Percentiles rank a stretch among this genome's conserved stretches.
phyloP scores from a whole-genome alignment of 805 yeast genomes.

The Suhomyces sp. region DNA sequence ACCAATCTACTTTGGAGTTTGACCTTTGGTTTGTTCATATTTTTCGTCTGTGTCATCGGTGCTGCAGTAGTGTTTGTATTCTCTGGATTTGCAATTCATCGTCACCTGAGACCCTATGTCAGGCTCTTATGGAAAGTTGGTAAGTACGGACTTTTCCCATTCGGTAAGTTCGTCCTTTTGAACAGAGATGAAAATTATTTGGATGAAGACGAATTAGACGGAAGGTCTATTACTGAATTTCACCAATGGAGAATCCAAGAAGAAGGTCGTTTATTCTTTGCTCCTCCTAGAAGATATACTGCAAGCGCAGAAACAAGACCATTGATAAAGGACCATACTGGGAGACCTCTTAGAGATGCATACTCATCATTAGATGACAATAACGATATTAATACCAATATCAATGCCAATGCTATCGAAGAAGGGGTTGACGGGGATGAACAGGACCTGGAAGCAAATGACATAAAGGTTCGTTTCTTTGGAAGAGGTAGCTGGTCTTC shows the following conservation, averaged over 20 bases:
- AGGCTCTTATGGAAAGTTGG: constrained; percentile 61
- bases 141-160: constrained; percentile 75
- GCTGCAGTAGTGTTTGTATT: constrained; percentile 45
- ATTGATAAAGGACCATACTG: constrained; percentile 42
- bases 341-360: constrained; percentile 39
- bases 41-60: constrained; percentile 50
- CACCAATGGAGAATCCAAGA: constrained; percentile 82
- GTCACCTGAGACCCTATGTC: constrained; percentile 62
- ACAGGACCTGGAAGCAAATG: constrained; percentile 18
- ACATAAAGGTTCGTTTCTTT: constrained; percentile 59
- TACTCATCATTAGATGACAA: constrained; percentile 30
- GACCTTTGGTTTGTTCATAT: constrained; percentile 68
- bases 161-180: constrained; percentile 84
- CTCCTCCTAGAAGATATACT: constrained; percentile 54
- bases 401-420: constrained; percentile 10
- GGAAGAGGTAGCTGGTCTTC: constrained; percentile 92
- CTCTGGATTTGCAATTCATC: constrained; percentile 42
- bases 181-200: constrained; percentile 76
- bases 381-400: constrained; percentile 1
- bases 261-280: constrained; percentile 77
- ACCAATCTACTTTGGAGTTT: constrained; percentile 74
- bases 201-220: constrained; percentile 85
- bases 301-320: constrained; percentile 33
- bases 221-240: constrained; percentile 80
- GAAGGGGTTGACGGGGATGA: constrained; percentile 19